A percentile compares a stretch with the other conserved stretches of the same genome.
Evolutionary conservation across 2,329 filamentous ascomycete species (phyloP).

Genomic region (Ascochyta koolunga): DNA sequence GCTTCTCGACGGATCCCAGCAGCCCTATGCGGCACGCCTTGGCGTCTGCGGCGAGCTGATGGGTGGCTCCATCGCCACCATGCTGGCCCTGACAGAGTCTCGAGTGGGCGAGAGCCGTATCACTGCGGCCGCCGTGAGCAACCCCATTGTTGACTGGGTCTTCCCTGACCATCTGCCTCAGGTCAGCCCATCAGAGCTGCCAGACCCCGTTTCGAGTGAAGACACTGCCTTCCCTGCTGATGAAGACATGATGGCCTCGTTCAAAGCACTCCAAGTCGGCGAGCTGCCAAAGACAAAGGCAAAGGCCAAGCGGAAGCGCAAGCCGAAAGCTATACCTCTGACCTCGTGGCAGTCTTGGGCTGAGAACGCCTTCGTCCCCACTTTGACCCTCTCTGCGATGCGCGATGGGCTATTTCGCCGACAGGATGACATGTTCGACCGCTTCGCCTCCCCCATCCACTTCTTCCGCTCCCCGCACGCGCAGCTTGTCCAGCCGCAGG

Average conservation of each 20-base stretch:
- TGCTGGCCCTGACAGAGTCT: conserved; percentile 59
- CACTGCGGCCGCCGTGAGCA: conserved; percentile 54
- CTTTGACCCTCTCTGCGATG: conserved; percentile 37
- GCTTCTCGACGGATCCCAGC: conserved; percentile 26
- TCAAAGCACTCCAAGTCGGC: conserved; percentile 9
- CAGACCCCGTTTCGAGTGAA: conserved; percentile 38
- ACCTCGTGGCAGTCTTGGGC: conserved; percentile 38
- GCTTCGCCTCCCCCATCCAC: conserved; percentile 57
- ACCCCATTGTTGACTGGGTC: conserved; percentile 57
- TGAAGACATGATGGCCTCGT: conserved; percentile 29
- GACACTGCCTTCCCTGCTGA: conserved; percentile 41
- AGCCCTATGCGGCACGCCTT: conserved; percentile 40
- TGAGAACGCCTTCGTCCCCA: conserved; percentile 36
- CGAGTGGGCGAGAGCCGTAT: conserved; percentile 49
- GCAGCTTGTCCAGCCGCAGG: conserved; percentile 31
- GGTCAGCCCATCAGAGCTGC: conserved; percentile 27
- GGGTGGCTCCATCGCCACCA: conserved; percentile 56
- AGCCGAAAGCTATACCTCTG: conserved; percentile 23
- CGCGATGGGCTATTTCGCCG: conserved; percentile 50
- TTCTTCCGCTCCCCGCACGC: conserved; percentile 56
- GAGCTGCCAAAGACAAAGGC: conserved; percentile 13
- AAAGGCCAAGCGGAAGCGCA: conserved; percentile 18
- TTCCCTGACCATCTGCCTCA: conserved; percentile 45
- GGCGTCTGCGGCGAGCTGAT: conserved; percentile 57
- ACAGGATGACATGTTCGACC: conserved; percentile 54